These are phyloP conservation scores for Ustilago curta DNA, from an alignment of 1,284 basidiomycete genomes.

Conservation along the genomic window DNA sequence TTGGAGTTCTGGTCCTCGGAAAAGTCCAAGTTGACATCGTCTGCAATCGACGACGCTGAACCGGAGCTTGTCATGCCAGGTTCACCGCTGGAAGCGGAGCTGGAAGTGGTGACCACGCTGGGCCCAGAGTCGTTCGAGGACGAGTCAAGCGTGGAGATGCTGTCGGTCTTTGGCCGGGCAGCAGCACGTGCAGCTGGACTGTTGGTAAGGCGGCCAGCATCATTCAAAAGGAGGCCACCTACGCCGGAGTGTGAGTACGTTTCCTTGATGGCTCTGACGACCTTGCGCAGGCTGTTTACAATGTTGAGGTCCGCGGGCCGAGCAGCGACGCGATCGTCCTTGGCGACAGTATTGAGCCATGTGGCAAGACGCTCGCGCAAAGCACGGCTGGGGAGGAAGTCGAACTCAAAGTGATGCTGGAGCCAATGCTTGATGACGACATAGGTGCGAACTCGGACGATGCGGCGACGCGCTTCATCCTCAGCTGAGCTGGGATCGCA, in stretches of 20 bases:
- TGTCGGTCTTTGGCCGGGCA: conserved; percentile 29
- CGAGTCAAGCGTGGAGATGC: conserved; percentile 34
- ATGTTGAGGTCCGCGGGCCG: conserved; percentile 53
- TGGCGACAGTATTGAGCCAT: conserved; percentile 58
- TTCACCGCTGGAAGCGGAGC: conserved; percentile 16
- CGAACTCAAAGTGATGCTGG: conserved; percentile 59
- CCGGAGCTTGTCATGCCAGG: conserved; percentile 15
- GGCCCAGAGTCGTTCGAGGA: conserved; percentile 35
- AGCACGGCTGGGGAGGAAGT: conserved; percentile 57
- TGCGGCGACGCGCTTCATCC: conserved; percentile 57
- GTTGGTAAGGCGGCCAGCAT: conserved; percentile 35
- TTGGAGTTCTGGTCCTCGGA: conserved; percentile 32
- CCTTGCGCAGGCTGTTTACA: conserved; percentile 56
- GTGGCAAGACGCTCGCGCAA: conserved; percentile 50
- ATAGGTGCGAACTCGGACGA: conserved; percentile 63
- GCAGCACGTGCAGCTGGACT: conserved; percentile 13
- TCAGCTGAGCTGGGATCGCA: conserved; percentile 32
- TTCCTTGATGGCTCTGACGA: conserved; percentile 57
- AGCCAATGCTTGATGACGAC: conserved; percentile 65
- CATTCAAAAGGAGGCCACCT: conserved; percentile 47
- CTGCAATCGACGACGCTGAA: conserved; percentile 18
- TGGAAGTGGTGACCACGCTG: not conserved
- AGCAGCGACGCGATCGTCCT: conserved; percentile 32
- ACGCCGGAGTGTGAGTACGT: conserved; percentile 54
- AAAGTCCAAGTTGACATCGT: conserved; percentile 46